Conservation (phyloP, 805 yeast species). For the Saccharomyces mikatae region DNA sequence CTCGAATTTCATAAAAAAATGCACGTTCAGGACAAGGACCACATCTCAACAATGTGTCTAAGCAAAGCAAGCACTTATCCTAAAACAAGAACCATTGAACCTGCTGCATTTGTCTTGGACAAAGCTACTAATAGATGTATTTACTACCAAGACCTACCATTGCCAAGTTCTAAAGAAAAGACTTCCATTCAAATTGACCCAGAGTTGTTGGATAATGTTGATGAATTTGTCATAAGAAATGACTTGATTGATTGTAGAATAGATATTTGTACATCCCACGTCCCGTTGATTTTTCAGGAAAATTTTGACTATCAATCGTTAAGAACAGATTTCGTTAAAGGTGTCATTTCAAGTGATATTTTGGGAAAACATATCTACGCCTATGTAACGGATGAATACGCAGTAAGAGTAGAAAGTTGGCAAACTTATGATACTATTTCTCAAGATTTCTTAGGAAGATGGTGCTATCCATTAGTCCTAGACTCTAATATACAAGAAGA, state of each 20-base stretch:
- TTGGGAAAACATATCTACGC: slow-evolving; percentile 87
- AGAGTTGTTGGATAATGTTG: slow-evolving; percentile 67
- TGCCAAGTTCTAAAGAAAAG: slow-evolving; percentile 39
- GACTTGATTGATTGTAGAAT: slow-evolving; percentile 94
- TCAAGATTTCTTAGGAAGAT: slow-evolving; percentile 82
- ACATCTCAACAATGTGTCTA: slow-evolving; percentile 89
- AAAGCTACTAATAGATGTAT: slow-evolving; percentile 66
- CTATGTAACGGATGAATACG: slow-evolving; percentile 74
- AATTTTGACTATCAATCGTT: slow-evolving; percentile 89
- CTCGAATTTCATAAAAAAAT: slow-evolving; percentile 66
- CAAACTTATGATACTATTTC: slow-evolving; percentile 87
- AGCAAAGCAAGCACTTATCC: slow-evolving; percentile 79
- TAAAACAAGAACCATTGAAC: slow-evolving; percentile 75
- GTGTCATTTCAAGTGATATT: slow-evolving; percentile 83
- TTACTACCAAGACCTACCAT: slow-evolving; percentile 72
- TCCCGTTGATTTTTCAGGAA: slow-evolving; percentile 92
- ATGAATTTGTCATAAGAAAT: slow-evolving; percentile 74
- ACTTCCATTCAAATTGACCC: slow-evolving; percentile 63
- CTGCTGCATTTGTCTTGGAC: slow-evolving; percentile 80
- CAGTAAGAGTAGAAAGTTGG: slow-evolving; percentile 93
- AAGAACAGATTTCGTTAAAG: slow-evolving; percentile 81
- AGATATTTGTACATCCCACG: slow-evolving; percentile 90
- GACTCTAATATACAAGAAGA: slow-evolving; percentile 68
- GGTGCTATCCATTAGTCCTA: slow-evolving; percentile 87
- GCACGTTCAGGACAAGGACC: slow-evolving; percentile 73